Evolutionary conservation across 129 eudicot species (phyloP).

Genomic region (Flaveria brownii): DNA sequence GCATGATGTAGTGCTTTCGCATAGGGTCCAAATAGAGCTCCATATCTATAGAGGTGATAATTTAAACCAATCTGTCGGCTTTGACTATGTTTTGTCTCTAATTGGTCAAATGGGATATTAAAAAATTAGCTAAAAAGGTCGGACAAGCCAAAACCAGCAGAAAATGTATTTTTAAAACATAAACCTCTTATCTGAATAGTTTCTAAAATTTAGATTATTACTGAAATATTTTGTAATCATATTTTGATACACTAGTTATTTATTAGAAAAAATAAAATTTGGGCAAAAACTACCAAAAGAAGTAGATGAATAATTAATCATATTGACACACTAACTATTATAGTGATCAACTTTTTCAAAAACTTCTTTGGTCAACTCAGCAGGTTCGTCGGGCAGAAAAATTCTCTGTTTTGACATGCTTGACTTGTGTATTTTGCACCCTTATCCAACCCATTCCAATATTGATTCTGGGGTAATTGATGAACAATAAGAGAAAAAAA

Average conservation of each 20-base stretch:
- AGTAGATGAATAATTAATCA: neutral
- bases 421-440: neutral
- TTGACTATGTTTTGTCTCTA: no score
- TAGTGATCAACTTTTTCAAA: neutral
- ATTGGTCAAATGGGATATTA: no score
- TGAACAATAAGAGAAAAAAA: conserved; percentile 2
- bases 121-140: no score
- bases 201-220: neutral
- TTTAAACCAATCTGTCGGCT: no score
- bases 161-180: neutral
- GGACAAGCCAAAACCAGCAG: neutral
- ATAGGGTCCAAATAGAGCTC: no score
- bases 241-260: neutral
- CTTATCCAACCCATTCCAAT: neutral
- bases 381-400: neutral
- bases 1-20: no score
- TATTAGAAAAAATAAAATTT: neutral
- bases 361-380: neutral
- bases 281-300: neutral
- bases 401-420: neutral
- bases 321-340: neutral
- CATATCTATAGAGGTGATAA: no score
- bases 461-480: neutral
- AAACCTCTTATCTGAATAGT: no score
- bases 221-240: neutral